phyloP scores from a whole-genome alignment of 257 asterid species.

The Paraleonurus japonicus region DNA sequence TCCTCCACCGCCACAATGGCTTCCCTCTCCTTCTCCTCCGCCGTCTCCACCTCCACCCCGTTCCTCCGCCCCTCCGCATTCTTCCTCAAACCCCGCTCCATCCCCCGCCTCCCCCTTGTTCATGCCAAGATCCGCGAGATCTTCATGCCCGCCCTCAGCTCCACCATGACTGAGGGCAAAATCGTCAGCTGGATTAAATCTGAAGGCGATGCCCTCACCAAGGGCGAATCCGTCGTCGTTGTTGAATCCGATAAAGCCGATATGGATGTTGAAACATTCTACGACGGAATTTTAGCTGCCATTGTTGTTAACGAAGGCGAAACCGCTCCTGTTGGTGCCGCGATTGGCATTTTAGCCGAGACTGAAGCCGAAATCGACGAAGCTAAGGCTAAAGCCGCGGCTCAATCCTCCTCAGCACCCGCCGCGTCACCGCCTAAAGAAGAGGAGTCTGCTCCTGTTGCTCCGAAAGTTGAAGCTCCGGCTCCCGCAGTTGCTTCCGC shows the following conservation, averaged over 20 bases:
- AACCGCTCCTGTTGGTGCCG: slow-evolving; percentile 65
- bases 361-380: slow-evolving; percentile 61
- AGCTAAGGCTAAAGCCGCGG: slow-evolving; percentile 62
- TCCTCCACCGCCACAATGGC: slow-evolving; percentile 31
- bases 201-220: slow-evolving; percentile 73
- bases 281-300: slow-evolving; percentile 76
- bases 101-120: slow-evolving; percentile 33
- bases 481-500: slow-evolving; percentile 33
- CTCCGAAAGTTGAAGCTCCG: slow-evolving; percentile 30
- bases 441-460: slow-evolving; percentile 34
- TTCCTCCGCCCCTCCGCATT: slow-evolving; percentile 45
- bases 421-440: slow-evolving; percentile 26
- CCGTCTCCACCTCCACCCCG: slow-evolving; percentile 51
- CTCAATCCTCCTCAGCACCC: slow-evolving; percentile 31
- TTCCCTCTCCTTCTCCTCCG: slow-evolving; percentile 56
- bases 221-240: slow-evolving; percentile 82
- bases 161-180: slow-evolving; percentile 94
- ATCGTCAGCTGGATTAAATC: slow-evolving; percentile 84
- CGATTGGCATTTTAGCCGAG: slow-evolving; percentile 76
- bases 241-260: slow-evolving; percentile 91
- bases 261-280: slow-evolving; percentile 86
- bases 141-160: slow-evolving; percentile 93
- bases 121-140: slow-evolving; percentile 83
- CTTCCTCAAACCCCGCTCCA: slow-evolving; percentile 30
- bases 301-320: slow-evolving; percentile 78